Evolutionary conservation across 768 basidiomycete species (phyloP).

Genomic region (Lactarius vividus): DNA sequence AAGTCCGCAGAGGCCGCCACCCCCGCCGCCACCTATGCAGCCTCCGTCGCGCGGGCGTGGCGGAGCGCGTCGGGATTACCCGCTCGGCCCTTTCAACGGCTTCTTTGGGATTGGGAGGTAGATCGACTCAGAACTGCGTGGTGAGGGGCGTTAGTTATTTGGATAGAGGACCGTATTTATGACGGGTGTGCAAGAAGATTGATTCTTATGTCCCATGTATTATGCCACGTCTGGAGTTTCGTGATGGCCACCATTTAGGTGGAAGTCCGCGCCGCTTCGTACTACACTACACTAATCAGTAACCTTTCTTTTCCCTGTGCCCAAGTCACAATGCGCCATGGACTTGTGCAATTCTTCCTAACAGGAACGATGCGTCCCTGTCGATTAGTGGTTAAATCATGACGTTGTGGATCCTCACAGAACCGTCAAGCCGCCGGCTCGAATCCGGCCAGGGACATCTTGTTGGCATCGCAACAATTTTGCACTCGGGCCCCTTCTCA

Average conservation of each 20-base stretch:
- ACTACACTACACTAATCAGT: not conserved
- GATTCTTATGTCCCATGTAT: not conserved
- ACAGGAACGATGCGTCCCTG: not conserved
- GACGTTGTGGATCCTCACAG: slow-evolving; percentile 23
- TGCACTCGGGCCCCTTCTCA: not conserved
- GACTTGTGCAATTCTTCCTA: not conserved
- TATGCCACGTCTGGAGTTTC: not conserved
- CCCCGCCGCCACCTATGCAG: slow-evolving; percentile 3
- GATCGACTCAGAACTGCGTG: not conserved
- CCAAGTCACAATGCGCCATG: not conserved
- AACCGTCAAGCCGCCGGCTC: slow-evolving; percentile 26
- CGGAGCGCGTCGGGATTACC: slow-evolving; percentile 5
- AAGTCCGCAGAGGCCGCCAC: slow-evolving; percentile 35
- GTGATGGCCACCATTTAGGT: not conserved
- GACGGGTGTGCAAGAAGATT: not conserved
- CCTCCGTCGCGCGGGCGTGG: slow-evolving; percentile 15
- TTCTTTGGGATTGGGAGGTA: slow-evolving; percentile 22
- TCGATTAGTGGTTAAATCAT: slow-evolving; percentile 28
- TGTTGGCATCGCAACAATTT: not conserved
- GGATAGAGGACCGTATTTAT: slow-evolving; percentile 1
- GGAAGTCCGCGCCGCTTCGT: not conserved
- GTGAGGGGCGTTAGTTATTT: not conserved
- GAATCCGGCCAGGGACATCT: slow-evolving; percentile 24
- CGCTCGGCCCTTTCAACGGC: slow-evolving; percentile 12
- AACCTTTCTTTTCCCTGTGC: not conserved